These are phyloP conservation scores for Ascochyta rabiei DNA, from an alignment of 2,329 filamentous ascomycete species.

Conservation along the genomic window DNA sequence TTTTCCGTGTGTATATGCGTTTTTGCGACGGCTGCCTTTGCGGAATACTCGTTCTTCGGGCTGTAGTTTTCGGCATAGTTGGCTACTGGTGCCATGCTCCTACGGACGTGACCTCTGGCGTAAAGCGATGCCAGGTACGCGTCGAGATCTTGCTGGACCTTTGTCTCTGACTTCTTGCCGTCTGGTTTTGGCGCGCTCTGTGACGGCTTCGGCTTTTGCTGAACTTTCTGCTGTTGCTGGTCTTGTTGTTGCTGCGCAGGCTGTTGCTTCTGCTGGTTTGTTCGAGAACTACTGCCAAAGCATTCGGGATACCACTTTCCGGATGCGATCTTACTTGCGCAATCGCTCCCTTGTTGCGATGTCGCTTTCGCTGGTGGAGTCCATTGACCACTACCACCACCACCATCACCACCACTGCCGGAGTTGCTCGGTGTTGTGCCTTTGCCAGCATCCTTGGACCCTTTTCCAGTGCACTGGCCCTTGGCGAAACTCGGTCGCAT, in stretches of 20 bases:
- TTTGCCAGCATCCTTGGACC: constrained; percentile 19
- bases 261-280: background rate
- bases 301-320: constrained; percentile 2
- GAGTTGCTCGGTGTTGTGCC: constrained; percentile 1
- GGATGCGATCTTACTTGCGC: background rate
- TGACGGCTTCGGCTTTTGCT: background rate
- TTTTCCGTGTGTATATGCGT: background rate
- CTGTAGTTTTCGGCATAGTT: background rate
- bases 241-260: background rate
- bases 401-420: background rate
- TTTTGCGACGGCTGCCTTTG: background rate
- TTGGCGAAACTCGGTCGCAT: constrained; percentile 17
- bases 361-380: background rate
- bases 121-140: constrained; percentile 23
- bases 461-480: constrained; percentile 28
- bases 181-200: background rate
- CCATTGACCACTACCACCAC: constrained; percentile 22
- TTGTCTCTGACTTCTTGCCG: constrained; percentile 7
- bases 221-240: background rate
- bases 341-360: background rate
- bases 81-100: background rate
- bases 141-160: constrained; percentile 24
- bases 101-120: background rate
- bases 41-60: background rate
- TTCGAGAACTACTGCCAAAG: background rate